Conservation (phyloP, 2,329 filamentous ascomycete species). For the Ilyonectria robusta region DNA sequence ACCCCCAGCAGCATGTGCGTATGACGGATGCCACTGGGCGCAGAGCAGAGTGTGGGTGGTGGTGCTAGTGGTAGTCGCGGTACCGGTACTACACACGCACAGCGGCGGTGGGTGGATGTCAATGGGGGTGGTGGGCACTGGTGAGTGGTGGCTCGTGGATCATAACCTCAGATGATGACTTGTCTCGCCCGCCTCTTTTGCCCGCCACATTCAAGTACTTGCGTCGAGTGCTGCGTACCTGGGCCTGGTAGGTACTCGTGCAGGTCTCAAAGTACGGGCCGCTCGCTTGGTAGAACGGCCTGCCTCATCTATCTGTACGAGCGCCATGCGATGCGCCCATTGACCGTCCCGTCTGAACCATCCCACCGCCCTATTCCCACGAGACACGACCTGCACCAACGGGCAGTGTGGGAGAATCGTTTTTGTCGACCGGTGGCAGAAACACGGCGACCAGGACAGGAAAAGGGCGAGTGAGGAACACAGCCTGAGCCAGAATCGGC, state of each 20-base stretch:
- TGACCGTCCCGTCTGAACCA: constrained; percentile 1
- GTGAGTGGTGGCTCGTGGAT: constrained; percentile 34
- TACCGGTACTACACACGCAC: constrained; percentile 25
- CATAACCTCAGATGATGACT: constrained; percentile 36
- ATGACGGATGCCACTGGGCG: constrained; percentile 22
- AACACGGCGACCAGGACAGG: background rate
- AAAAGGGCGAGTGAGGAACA: background rate
- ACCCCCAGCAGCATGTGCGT: constrained; percentile 20
- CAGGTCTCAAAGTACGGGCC: constrained; percentile 11
- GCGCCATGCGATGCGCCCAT: background rate
- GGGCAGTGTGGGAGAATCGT: constrained; percentile 1
- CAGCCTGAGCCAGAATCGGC: constrained; percentile 7
- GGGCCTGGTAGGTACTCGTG: constrained; percentile 5
- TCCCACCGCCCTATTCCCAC: constrained; percentile 8
- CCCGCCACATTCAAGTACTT: constrained; percentile 16
- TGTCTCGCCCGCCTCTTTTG: constrained; percentile 26
- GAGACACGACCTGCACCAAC: constrained; percentile 8
- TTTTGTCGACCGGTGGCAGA: background rate
- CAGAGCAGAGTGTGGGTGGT: constrained; percentile 27
- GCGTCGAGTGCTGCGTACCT: constrained; percentile 5
- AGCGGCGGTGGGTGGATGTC: constrained; percentile 36
- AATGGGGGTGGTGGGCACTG: constrained; percentile 21
- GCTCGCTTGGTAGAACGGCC: constrained; percentile 9
- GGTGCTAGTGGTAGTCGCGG: constrained; percentile 28
- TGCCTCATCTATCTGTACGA: background rate